Conservation (phyloP, 176 grass and related monocot species). For the Oryza punctata region DNA sequence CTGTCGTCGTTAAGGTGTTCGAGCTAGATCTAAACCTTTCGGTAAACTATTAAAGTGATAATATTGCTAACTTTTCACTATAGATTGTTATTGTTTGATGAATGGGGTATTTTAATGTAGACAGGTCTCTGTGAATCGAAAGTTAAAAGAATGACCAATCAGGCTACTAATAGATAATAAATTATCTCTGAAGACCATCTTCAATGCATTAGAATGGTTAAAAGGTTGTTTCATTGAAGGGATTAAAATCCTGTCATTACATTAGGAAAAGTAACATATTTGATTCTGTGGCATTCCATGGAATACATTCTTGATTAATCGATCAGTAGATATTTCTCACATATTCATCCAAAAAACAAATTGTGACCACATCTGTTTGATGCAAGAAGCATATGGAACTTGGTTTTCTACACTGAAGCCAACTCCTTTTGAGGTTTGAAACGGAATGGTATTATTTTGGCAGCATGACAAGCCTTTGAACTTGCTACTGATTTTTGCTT, state of each 20-base stretch:
- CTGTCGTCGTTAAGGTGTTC: not conserved
- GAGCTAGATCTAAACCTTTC: conserved; percentile 21
- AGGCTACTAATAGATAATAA: not conserved
- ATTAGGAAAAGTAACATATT: not conserved
- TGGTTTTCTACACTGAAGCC: not conserved
- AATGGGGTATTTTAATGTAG: conserved; percentile 11
- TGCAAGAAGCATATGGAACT: not conserved
- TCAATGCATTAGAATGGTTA: not conserved
- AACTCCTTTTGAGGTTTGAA: not conserved
- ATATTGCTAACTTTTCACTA: not conserved
- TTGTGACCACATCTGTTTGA: not conserved
- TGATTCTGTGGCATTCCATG: not conserved
- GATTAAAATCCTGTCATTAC: not conserved
- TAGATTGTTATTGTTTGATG: not conserved
- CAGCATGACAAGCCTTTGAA: not conserved
- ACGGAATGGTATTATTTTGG: not conserved
- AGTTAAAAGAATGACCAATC: not conserved
- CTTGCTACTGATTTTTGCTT: not conserved
- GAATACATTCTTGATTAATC: not conserved
- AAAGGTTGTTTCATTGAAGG: not conserved
- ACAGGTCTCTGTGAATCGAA: not conserved
- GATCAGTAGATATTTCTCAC: not conserved
- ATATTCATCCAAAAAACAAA: not conserved
- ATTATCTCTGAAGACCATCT: not conserved
- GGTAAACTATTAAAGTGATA: not conserved